Evolutionary conservation across 345 rosid species (phyloP).

Genomic region (Syzygium grande): DNA sequence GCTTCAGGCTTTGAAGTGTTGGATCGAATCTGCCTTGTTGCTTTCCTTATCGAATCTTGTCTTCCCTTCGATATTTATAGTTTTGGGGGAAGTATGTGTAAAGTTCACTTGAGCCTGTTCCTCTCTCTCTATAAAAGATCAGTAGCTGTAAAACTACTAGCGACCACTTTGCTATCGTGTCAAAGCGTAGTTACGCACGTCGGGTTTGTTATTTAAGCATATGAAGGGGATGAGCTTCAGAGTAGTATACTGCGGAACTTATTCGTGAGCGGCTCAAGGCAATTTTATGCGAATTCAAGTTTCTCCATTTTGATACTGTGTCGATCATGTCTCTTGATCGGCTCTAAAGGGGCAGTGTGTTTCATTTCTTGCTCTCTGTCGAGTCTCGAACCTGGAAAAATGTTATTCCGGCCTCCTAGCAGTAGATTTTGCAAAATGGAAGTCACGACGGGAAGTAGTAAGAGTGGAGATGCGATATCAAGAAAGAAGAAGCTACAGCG

Average conservation of each 20-base stretch:
- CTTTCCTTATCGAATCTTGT: neutral
- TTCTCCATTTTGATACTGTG: neutral
- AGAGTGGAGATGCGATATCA: neutral
- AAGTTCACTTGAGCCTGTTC: neutral
- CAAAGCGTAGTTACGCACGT: neutral
- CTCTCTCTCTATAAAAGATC: neutral
- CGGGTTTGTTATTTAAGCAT: neutral
- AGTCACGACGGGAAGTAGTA: neutral
- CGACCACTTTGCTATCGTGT: neutral
- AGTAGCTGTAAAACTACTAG: neutral
- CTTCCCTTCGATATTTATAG: neutral
- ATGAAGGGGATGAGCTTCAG: neutral
- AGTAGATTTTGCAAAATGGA: neutral
- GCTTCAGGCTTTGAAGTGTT: constrained; percentile 23
- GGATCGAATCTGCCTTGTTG: neutral
- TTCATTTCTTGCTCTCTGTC: neutral
- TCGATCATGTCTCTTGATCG: neutral
- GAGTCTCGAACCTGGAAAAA: neutral
- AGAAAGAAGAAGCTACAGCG: neutral
- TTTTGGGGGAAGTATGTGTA: neutral
- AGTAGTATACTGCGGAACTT: neutral
- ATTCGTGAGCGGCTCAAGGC: neutral
- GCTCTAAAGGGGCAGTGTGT: neutral
- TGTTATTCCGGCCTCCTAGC: neutral
- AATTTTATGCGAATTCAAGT: neutral